These are phyloP conservation scores for Trametes villosa DNA, from an alignment of 768 basidiomycete genomes.

Conservation along the genomic window DNA sequence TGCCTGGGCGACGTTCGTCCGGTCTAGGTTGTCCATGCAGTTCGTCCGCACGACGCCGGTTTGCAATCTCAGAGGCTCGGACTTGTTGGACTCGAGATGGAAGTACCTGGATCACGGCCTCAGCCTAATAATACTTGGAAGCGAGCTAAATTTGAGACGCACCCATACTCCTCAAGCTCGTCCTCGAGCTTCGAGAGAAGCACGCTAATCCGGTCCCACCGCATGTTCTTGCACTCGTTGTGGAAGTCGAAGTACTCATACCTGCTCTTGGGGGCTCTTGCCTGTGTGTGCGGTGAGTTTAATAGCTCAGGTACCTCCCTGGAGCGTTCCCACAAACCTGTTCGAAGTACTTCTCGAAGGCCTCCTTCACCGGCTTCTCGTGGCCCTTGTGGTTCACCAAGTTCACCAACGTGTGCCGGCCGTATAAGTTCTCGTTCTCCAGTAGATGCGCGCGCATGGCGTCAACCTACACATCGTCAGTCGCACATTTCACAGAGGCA, in stretches of 20 bases:
- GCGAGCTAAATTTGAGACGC: conserved; percentile 27
- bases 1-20: conserved; percentile 96
- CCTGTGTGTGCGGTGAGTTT: conserved; percentile 40
- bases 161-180: conserved; percentile 74
- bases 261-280: conserved; percentile 66
- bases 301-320: neutral
- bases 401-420: conserved; percentile 80
- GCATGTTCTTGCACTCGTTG: conserved; percentile 90
- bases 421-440: conserved; percentile 75
- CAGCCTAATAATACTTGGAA: neutral
- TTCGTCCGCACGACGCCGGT: conserved; percentile 87
- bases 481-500: neutral
- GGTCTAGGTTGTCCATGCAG: conserved; percentile 96
- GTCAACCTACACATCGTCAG: conserved; percentile 52
- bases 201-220: conserved; percentile 89
- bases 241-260: conserved; percentile 99
- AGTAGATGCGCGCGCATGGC: conserved; percentile 76
- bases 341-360: conserved; percentile 79
- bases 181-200: conserved; percentile 78
- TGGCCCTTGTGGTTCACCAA: conserved; percentile 93
- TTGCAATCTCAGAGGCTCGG: conserved; percentile 62
- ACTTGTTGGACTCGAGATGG: conserved; percentile 56
- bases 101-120: conserved; percentile 65
- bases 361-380: conserved; percentile 94
- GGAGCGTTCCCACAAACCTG: conserved; percentile 45